Evolutionary conservation across 225 moss, liverwort and hornwort genomes (phyloP).

Genomic region (Pleurozium schreberi): DNA sequence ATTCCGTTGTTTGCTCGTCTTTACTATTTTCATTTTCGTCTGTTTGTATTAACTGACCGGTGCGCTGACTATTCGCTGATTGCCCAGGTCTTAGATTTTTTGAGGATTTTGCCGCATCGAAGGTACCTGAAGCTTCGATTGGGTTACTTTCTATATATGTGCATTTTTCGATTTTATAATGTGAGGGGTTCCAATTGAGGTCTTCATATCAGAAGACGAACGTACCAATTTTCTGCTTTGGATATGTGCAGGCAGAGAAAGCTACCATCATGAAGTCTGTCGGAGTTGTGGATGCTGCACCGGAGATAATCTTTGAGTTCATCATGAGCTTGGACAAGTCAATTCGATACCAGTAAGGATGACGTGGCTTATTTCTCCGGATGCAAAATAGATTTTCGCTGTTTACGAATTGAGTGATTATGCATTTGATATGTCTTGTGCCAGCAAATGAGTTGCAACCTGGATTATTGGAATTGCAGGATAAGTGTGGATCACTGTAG

Average conservation of each 20-base stretch:
- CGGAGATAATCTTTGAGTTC: constrained; percentile 51
- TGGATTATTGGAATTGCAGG: neutral
- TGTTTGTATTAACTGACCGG: neutral
- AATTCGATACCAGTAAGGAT: constrained; percentile 51
- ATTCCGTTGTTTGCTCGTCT: neutral
- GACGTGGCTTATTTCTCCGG: neutral
- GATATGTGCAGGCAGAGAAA: constrained; percentile 42
- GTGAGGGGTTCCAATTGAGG: neutral
- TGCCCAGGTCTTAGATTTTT: constrained; percentile 58
- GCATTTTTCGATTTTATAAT: neutral
- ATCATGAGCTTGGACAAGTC: constrained; percentile 71
- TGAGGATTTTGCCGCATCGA: constrained; percentile 59
- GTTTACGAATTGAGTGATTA: neutral
- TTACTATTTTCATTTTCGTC: neutral
- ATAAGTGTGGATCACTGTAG: neutral
- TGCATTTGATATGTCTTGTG: neutral
- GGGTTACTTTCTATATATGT: neutral
- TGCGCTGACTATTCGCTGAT: neutral
- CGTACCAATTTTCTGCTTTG: neutral
- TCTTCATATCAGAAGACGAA: neutral
- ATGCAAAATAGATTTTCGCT: neutral
- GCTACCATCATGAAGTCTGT: constrained; percentile 68
- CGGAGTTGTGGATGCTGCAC: constrained; percentile 54
- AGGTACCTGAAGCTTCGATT: constrained; percentile 29
- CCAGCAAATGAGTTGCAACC: neutral